phyloP scores from a whole-genome alignment of 2,329 filamentous ascomycete genomes.

The Rhynchosporium graminicola region DNA sequence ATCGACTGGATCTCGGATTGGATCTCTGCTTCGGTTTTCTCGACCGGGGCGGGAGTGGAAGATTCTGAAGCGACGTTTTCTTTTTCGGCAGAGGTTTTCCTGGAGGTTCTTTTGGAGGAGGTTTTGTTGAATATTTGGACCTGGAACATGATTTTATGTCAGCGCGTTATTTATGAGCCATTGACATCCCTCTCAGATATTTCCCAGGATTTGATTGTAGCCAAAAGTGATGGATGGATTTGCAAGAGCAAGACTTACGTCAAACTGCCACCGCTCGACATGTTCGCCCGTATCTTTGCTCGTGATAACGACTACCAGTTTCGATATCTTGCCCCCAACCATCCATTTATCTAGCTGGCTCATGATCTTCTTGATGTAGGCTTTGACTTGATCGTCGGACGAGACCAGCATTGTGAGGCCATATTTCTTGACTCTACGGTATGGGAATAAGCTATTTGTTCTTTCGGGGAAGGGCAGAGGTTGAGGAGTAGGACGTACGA shows the following conservation, averaged over 20 bases:
- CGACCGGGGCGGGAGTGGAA: slow-evolving; percentile 45
- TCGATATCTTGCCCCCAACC: slow-evolving; percentile 94
- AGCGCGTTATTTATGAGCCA: background rate
- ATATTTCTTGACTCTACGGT: slow-evolving; percentile 87
- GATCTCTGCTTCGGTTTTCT: slow-evolving; percentile 92
- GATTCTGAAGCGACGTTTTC: slow-evolving; percentile 63
- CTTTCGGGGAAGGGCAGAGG: background rate
- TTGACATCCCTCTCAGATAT: too few species aligned
- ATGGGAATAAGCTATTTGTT: slow-evolving; percentile 18
- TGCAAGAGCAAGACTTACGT: slow-evolving; percentile 55
- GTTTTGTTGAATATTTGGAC: slow-evolving; percentile 57
- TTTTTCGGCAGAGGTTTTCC: slow-evolving; percentile 58
- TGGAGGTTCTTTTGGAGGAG: slow-evolving; percentile 46
- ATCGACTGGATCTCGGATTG: slow-evolving; percentile 95
- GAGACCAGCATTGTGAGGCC: slow-evolving; percentile 84
- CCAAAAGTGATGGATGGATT: too few species aligned
- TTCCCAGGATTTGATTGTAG: too few species aligned
- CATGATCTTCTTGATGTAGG: slow-evolving; percentile 99
- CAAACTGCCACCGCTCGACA: slow-evolving; percentile 97
- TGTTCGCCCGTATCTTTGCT: slow-evolving; percentile 96
- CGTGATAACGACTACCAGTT: slow-evolving; percentile 94
- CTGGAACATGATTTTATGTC: background rate
- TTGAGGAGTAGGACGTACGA: slow-evolving; percentile 58
- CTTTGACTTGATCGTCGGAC: slow-evolving; percentile 95
- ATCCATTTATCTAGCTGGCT: slow-evolving; percentile 97